Conservation (phyloP, 352 stramenopile species). For the Hyaloperonospora arabidopsidis region DNA sequence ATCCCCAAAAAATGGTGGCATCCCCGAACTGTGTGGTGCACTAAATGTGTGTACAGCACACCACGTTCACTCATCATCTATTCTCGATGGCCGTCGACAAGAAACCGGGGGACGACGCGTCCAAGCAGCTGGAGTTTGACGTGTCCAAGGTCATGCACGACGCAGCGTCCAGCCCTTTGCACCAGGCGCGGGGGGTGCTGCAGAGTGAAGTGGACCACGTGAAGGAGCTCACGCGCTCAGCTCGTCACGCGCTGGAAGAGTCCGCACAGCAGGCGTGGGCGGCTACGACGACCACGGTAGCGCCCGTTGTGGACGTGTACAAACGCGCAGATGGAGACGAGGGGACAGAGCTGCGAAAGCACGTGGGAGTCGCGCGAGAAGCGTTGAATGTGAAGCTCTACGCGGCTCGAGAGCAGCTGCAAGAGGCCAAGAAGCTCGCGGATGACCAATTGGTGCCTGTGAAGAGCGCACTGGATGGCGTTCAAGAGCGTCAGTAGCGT, state of each 20-base stretch:
- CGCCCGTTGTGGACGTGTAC: slow-evolving; percentile 55
- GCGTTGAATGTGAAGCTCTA: slow-evolving; percentile 57
- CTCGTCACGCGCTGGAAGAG: slow-evolving; percentile 39
- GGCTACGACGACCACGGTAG: slow-evolving; percentile 31
- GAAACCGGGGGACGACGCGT: slow-evolving; percentile 57
- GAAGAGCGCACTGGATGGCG: slow-evolving; percentile 33
- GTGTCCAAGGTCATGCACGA: slow-evolving; percentile 43
- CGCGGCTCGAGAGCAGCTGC: slow-evolving; percentile 38
- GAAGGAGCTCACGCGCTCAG: slow-evolving; percentile 57
- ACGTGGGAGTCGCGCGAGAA: slow-evolving; percentile 40
- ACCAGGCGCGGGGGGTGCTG: slow-evolving; percentile 41
- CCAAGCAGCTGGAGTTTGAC: slow-evolving; percentile 45
- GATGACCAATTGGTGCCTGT: slow-evolving; percentile 59
- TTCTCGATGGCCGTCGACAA: slow-evolving; percentile 14
- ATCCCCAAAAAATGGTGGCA: too few species aligned
- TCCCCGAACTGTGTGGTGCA: too few species aligned
- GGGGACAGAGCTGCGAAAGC: slow-evolving; percentile 57
- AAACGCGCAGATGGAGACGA: slow-evolving; percentile 52
- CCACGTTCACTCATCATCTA: too few species aligned
- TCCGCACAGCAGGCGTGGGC: slow-evolving; percentile 33
- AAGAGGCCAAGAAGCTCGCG: slow-evolving; percentile 47
- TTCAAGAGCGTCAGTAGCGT: slow-evolving; percentile 37
- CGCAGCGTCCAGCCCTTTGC: slow-evolving; percentile 26
- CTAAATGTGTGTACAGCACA: too few species aligned
- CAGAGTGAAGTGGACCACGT: slow-evolving; percentile 36